Percentiles rank a stretch among this genome's conserved stretches.
phyloP scores from a whole-genome alignment of 495 filamentous ascomycete genomes.

The Chaetomium fimeti region DNA sequence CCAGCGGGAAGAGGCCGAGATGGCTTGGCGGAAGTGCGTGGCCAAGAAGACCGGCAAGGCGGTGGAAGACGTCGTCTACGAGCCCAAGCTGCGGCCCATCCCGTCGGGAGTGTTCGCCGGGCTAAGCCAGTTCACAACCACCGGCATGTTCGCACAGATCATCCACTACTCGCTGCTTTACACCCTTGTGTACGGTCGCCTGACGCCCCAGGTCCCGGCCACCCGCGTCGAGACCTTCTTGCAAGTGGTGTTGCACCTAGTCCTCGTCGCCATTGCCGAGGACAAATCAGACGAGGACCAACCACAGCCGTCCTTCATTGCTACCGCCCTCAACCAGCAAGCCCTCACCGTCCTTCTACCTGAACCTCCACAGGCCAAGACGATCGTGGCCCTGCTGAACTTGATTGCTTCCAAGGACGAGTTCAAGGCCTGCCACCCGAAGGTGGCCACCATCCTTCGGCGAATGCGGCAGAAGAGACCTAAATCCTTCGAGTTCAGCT shows the following conservation, averaged over 20 bases:
- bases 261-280: slow-evolving; percentile 78
- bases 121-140: slow-evolving; percentile 73
- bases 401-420: slow-evolving; percentile 69
- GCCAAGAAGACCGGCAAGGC: slow-evolving; percentile 83
- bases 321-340: slow-evolving; percentile 61
- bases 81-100: slow-evolving; percentile 81
- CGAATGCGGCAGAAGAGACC: slow-evolving; percentile 82
- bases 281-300: slow-evolving; percentile 64
- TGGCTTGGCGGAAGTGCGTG: slow-evolving; percentile 77
- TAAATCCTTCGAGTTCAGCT: slow-evolving; percentile 61
- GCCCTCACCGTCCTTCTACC: slow-evolving; percentile 55
- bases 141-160: slow-evolving; percentile 83
- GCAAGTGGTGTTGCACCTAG: slow-evolving; percentile 84
- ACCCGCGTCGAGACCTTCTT: slow-evolving; percentile 88
- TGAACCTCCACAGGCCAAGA: slow-evolving; percentile 51
- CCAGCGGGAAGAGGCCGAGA: slow-evolving; percentile 93
- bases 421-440: slow-evolving; percentile 77
- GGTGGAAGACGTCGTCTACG: slow-evolving; percentile 83
- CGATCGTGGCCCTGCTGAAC: slow-evolving; percentile 73
- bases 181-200: slow-evolving; percentile 60
- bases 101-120: slow-evolving; percentile 70
- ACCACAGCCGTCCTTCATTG: slow-evolving; percentile 61
- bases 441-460: slow-evolving; percentile 80
- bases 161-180: slow-evolving; percentile 86
- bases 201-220: slow-evolving; percentile 67